Evolutionary conservation across 176 grass and related monocot species (phyloP).

Genomic region (Bonia amplexicaulis): DNA sequence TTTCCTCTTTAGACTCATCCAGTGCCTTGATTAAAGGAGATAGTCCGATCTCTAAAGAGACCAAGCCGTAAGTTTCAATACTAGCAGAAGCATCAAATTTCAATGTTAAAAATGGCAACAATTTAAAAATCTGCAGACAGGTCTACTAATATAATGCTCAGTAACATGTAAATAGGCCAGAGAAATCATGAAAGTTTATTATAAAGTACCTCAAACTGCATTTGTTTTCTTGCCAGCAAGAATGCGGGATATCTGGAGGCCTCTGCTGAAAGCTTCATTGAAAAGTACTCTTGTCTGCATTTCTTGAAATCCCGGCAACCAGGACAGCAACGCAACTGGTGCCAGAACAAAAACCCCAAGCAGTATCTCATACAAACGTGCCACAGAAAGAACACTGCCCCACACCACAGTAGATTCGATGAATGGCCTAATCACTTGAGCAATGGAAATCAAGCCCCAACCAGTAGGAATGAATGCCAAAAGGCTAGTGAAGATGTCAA

Average conservation of each 20-base stretch:
- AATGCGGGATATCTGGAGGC: conserved; percentile 93
- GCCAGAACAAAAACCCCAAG: conserved; percentile 85
- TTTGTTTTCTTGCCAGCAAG: conserved; percentile 76
- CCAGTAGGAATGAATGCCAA: conserved; percentile 96
- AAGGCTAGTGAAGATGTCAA: conserved; percentile 85
- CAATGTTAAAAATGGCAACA: not conserved
- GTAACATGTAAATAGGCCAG: not conserved
- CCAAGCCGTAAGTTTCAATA: not conserved
- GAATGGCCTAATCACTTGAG: conserved; percentile 89
- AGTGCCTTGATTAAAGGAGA: not conserved
- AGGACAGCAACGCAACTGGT: conserved; percentile 82
- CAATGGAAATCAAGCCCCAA: conserved; percentile 94
- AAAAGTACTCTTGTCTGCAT: conserved; percentile 98
- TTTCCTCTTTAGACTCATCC: not conserved
- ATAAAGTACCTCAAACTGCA: conserved; percentile 73
- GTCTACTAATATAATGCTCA: not conserved
- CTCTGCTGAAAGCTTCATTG: conserved; percentile 96
- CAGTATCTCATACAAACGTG: conserved; percentile 83
- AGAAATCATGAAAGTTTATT: not conserved
- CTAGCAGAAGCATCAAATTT: not conserved
- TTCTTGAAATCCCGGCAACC: conserved; percentile 95
- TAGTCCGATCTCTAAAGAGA: not conserved
- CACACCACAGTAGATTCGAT: conserved; percentile 80
- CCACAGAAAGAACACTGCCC: conserved; percentile 65
- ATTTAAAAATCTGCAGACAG: not conserved